Base-by-base conservation (phyloP, 345 rosid genomes). In the Gossypium arboreum region DNA sequence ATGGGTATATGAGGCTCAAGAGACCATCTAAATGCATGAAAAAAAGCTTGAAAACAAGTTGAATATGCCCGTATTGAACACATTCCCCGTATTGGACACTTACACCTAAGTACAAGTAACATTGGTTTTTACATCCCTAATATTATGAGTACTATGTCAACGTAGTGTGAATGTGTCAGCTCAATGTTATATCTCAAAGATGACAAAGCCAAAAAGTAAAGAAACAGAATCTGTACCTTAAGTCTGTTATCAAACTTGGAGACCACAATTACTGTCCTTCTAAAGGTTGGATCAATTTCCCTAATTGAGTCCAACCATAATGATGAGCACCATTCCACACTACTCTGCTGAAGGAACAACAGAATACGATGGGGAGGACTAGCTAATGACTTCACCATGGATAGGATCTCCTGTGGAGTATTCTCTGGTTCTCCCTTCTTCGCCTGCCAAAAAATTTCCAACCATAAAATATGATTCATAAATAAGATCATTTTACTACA, bases 251-350 rank as follows among this genome's bases (percentile, higher is more conserved):
- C 99, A 72, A 95, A 95, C 78, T 95, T 95, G 73, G 99, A 95
- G 77, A 91, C 99, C 66, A 93, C 98, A 45, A 95, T 90, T 16
- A 89, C 79, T 1, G 98, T 91, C 76, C 99, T 90, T 13, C 91
- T 83, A 69, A 95, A 91, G 51, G 83, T 85, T 4, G 98, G 97
- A 86, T 95, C 99, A 74, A 95, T 95, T 63, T 93, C 98, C 39
- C 92, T 92, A 77, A 95, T 82, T 9, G 90, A 81, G 85, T 95
- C 99, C 76, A 95, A 79, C 99, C 99, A 95, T 83, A 95, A 77
- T 0, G 99, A 95, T 11, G 98, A 95, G 68, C 99, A 95, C 99
- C 98, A 95, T 24, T 93, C 99, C 43, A 95, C 99, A 75, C 99
- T 91, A 72, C 98, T 95, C 80, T 95, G 99, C 80, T 95, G 98